A percentile compares a stretch with the other conserved stretches of the same genome.
Evolutionary conservation across 2,329 filamentous ascomycete species (phyloP).

Genomic region (Exophiala calicioides): DNA sequence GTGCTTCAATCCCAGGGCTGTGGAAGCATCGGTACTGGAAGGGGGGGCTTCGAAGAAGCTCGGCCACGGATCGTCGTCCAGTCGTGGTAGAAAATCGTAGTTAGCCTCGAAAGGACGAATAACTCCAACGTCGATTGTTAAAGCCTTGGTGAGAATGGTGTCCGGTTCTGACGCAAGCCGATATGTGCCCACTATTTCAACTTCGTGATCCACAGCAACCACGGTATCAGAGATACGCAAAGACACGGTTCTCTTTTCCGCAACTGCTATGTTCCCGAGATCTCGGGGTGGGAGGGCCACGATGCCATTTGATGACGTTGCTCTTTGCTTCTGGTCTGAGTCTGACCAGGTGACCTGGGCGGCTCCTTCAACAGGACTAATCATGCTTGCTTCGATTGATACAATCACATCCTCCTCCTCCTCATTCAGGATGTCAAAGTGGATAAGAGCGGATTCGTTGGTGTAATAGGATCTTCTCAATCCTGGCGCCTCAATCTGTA

Average conservation of each 20-base stretch:
- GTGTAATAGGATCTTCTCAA: conserved; percentile 76
- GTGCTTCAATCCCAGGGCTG: conserved; percentile 67
- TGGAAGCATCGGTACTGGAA: conserved; percentile 12
- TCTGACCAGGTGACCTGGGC: conserved; percentile 48
- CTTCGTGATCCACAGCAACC: conserved; percentile 60
- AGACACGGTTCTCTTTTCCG: conserved; percentile 36
- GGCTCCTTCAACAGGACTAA: conserved; percentile 56
- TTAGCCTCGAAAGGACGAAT: conserved; percentile 87
- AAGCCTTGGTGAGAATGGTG: conserved; percentile 75
- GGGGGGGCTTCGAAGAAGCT: conserved; percentile 67
- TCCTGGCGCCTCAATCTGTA: conserved; percentile 69
- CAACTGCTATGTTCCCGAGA: conserved; percentile 34
- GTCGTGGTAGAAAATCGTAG: conserved; percentile 78
- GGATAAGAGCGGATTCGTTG: conserved; percentile 71
- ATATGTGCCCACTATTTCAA: conserved; percentile 75
- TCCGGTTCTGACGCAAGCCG: conserved; percentile 75
- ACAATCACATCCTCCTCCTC: conserved; percentile 78
- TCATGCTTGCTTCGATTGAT: conserved; percentile 67
- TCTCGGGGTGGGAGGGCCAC: conserved; percentile 12
- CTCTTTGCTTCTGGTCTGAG: conserved; percentile 33
- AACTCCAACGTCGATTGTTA: conserved; percentile 69
- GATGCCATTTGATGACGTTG: conserved; percentile 21
- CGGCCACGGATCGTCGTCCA: conserved; percentile 80
- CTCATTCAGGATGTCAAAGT: conserved; percentile 72
- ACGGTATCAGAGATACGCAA: conserved; percentile 55